A percentile compares a stretch with the other conserved stretches of the same genome.
Conservation (phyloP, 2,329 filamentous ascomycete genomes). For the Cladophialophora immunda region DNA sequence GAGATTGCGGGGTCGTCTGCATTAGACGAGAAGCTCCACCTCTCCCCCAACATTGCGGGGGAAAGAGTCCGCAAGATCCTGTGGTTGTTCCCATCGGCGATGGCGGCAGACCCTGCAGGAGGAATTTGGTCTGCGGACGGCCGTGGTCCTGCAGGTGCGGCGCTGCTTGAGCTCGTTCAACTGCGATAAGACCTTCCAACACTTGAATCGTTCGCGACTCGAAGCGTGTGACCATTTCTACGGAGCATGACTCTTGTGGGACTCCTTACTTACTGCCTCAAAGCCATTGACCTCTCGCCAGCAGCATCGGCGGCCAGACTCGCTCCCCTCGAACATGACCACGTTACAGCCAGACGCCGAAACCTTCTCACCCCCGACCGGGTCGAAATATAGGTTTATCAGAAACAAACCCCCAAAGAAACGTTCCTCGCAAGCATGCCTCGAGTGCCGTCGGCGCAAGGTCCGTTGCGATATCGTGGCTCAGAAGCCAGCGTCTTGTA, state of each 20-base stretch:
- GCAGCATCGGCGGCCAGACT: background rate
- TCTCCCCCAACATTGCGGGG: background rate
- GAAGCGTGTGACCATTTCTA: background rate
- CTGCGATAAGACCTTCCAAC: background rate
- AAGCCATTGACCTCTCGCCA: background rate
- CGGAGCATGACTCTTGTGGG: background rate
- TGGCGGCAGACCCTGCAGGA: conserved; percentile 1
- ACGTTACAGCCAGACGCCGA: background rate
- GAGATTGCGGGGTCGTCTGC: background rate
- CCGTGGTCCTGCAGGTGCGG: background rate
- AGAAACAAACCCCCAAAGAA: conserved; percentile 17
- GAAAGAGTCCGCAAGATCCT: background rate
- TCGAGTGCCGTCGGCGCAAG: conserved; percentile 22
- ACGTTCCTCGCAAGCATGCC: conserved; percentile 17
- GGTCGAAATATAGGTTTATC: conserved; percentile 16
- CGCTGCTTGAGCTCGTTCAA: background rate
- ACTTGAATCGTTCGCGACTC: background rate
- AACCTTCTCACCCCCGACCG: background rate
- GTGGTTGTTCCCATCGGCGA: background rate
- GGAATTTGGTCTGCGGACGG: background rate
- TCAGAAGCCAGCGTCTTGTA: conserved; percentile 3
- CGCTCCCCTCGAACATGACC: background rate
- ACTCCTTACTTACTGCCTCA: background rate
- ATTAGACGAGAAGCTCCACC: background rate
- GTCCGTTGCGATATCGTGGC: conserved; percentile 22